Base-by-base conservation (phyloP, 2,329 filamentous ascomycete species). In the Apiospora malaysiana region DNA sequence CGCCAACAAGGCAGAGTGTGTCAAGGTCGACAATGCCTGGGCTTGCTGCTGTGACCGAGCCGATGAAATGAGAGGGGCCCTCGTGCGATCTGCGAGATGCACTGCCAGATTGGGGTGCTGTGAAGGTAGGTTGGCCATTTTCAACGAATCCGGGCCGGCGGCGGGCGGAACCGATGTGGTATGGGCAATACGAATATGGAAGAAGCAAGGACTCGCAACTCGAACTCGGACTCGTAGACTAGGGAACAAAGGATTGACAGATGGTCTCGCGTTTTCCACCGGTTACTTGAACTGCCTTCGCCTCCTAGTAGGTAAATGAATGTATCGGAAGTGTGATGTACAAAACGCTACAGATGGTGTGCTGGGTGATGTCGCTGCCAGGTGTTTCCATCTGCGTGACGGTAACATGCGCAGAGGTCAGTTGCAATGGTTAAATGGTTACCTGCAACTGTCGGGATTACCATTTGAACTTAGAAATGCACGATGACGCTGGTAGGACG, bases 1-100 rank as follows among this genome's bases (percentile, higher is more conserved):
- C 16, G 86, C 85, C 71, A 82, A 83, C 32, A 90, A 83, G 21
- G 88, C 87, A 68, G 85, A 84, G 65, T 84, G 83, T 43, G 88
- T 84, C 56, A 91, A 84, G 5, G 82, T 78, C 8, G 86, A 84
- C 68, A 91, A 84, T n/a, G 87, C 83, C 68, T 85, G 82, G 71
- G 85, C 82, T 70, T 85, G 83, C 8, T 80, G 78, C 69, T 80
- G 79, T 27, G 82, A 82, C 69, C 80, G 81, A 71, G 86, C 84
- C 40, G 86, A 88, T 25, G 86, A 87, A 77, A 91, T 84, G 74
- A 91, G 84, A 43, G 89, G 87, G 5, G 86, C 88, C 74, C 89
- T 84, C 72, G 85, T 81, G 71, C 84, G 81, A 82, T 90, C 89
- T 74, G 87, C 84, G 71, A 91, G 85, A 82, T 89, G 87, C 72